phyloP scores from a whole-genome alignment of 2,329 filamentous ascomycete genomes.

The Endocalyx cinctus region DNA sequence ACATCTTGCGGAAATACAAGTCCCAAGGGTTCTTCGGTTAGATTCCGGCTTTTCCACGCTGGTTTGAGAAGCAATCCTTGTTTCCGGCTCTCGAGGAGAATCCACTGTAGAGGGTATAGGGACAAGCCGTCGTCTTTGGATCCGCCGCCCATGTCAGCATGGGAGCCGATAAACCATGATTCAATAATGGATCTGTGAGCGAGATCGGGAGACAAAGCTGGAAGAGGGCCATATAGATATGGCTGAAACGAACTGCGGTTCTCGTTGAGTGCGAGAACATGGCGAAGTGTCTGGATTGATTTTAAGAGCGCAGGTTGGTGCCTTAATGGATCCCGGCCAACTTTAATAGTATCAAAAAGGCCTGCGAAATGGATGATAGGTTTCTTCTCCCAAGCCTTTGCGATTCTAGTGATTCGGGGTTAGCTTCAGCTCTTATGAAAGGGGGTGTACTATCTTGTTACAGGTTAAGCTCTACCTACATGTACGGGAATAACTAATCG shows the following conservation, averaged over 20 bases:
- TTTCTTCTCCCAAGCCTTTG: conserved; percentile 13
- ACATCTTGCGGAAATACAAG: conserved; percentile 12
- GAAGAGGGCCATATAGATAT: conserved; percentile 20
- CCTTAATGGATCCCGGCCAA: conserved; percentile 22
- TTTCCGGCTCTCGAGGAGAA: conserved; percentile 29
- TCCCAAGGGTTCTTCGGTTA: conserved; percentile 14
- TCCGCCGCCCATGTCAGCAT: conserved; percentile 33
- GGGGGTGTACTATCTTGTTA: no score
- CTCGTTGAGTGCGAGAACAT: conserved; percentile 36
- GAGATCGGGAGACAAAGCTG: conserved; percentile 15
- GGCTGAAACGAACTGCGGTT: conserved; percentile 20
- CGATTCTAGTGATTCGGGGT: conserved; percentile 4
- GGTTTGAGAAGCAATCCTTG: conserved; percentile 25
- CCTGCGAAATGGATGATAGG: conserved; percentile 34
- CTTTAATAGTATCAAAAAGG: conserved; percentile 31
- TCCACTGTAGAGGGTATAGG: conserved; percentile 38
- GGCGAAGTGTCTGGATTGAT: conserved; percentile 30
- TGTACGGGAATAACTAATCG: no score
- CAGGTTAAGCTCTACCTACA: no score
- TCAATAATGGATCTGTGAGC: conserved; percentile 25
- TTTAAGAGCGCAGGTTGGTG: conserved; percentile 22
- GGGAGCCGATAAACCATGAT: conserved; percentile 35
- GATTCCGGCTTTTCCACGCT: conserved; percentile 6
- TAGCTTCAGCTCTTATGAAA: no score
- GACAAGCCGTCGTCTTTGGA: conserved; percentile 31